Base-by-base conservation (phyloP, 2,329 filamentous ascomycete genomes). In the Xylaria digitata region DNA sequence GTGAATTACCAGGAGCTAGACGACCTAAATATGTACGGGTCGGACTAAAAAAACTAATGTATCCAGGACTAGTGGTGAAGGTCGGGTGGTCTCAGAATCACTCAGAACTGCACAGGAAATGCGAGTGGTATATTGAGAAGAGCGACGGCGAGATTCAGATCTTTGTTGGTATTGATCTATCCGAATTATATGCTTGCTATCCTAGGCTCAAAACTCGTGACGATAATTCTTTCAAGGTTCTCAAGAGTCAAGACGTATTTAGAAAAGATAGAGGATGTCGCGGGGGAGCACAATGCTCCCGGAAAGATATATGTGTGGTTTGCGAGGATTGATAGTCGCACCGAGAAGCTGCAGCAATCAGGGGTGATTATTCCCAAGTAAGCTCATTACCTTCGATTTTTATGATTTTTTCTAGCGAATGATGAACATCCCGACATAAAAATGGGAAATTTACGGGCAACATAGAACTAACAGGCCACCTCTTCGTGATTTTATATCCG, bases 81-180 rank as follows among this genome's bases (percentile, higher is more conserved):
- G 11, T 63, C 2, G 30, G 54, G 42, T 63, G 48, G 48, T 53
- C 54, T 9, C 5, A 57, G n/a, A 21, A 2, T 1, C 40, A 21
- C 9, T 42, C 23, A 1, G 7, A 21, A 0, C 17, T 56, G n/a
- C 6, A 23, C 4, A 40, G 17, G 21, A 49, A 50, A 13, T 61
- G 42, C 15, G 46, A 61, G 21, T 61, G 49, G 59, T 61, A 54
- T 40, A 54, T 61, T 19, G 42, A 48, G 26, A 15, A 54, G 6
- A 54, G 40, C 8, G 48, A 61, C 15, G 49, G 59, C 1, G 13
- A 40, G 42, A 6, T 6, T 0, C 26, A 40, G 15, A 61, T 26
- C 5, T 49, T 40, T 40, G n/a, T 62, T 5, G 52, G 60, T 9
- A 6, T 55, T n/a, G 43, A 56, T 21, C 19, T 52, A 32, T 17